phyloP scores from a whole-genome alignment of 164 flowering plant species.

The Akebia trifoliata region DNA sequence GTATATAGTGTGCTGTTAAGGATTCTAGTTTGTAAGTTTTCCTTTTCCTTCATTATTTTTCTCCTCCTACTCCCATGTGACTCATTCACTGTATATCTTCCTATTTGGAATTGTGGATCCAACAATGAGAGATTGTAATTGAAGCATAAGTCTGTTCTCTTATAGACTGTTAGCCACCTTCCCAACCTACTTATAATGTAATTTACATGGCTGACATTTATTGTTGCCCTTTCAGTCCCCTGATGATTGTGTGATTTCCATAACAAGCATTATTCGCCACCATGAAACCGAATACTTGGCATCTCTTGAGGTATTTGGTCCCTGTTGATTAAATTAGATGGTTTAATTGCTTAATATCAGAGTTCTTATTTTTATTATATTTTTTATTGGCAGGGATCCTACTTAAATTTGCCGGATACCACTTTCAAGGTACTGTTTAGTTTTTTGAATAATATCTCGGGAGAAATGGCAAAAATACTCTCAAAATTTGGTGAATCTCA shows the following conservation, averaged over 20 bases:
- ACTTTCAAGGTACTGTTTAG: conserved; percentile 76
- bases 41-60: background rate
- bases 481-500: background rate
- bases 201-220: conserved; percentile 8
- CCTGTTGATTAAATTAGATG: background rate
- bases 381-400: conserved; percentile 72
- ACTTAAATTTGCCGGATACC: conserved; percentile 83
- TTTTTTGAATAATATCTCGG: background rate
- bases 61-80: background rate
- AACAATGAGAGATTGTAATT: background rate
- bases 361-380: background rate
- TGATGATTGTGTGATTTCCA: conserved; percentile 66
- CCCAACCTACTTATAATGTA: background rate
- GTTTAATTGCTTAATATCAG: background rate
- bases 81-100: background rate
- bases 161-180: background rate
- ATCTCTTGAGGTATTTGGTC: conserved; percentile 65
- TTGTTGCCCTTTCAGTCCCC: conserved; percentile 51
- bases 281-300: conserved; percentile 88
- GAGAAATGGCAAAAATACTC: background rate
- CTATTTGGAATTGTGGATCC: background rate
- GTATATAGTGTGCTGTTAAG: background rate
- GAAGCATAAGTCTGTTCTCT: background rate
- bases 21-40: background rate
- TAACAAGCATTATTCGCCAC: conserved; percentile 73